Base-by-base conservation (phyloP, 208 protist species). In the Zelonia costaricensis region DNA sequence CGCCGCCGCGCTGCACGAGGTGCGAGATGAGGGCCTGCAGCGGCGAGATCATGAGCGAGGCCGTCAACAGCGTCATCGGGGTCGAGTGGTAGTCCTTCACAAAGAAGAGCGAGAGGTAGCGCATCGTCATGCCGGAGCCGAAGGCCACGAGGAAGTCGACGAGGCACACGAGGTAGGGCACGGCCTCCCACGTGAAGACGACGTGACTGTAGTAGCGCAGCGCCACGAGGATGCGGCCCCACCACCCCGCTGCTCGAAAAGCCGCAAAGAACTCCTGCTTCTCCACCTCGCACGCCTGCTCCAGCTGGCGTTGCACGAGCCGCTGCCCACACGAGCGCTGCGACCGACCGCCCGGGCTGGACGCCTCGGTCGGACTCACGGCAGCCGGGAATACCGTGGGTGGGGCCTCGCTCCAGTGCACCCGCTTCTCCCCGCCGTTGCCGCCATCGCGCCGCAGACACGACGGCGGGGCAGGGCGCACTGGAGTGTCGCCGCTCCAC, bases 141-240 rank as follows among this genome's bases (percentile, higher is more conserved):
- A 87, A 40, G 45, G 71, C 61, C 22, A 88, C 55, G 20, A 84
- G 38, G 35, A 84, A 75, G 53, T 82, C 76, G 0, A 72, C 70
- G 8, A 78, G 30, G 48, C 75, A 82, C 44, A 89, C 70, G 20
- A 85, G 47, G 52, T 81, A 87, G 6, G 80, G 78, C 49, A 85
- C 69, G 1, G 74, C 67, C 12, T 44, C 42, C 70, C 62, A 64
- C 12, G 57, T 63, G 25, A 59, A 1, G 31, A 49, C 16, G 49
- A 58, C 18, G 25, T 4, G 16, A 23, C 15, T 27, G 40, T 38
- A 58, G 46, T 43, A 62, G 54, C 22, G 18, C 23, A 54, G 15
- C 22, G 3, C 15, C 36, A 35, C 33, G 27, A 36, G 38, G 15
- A 20, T 45, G 47, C 46, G 39, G 47, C 48, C 2, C 28, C 22